Base-by-base conservation (phyloP, 352 stramenopile species). In the Blastocystis sp. region DNA sequence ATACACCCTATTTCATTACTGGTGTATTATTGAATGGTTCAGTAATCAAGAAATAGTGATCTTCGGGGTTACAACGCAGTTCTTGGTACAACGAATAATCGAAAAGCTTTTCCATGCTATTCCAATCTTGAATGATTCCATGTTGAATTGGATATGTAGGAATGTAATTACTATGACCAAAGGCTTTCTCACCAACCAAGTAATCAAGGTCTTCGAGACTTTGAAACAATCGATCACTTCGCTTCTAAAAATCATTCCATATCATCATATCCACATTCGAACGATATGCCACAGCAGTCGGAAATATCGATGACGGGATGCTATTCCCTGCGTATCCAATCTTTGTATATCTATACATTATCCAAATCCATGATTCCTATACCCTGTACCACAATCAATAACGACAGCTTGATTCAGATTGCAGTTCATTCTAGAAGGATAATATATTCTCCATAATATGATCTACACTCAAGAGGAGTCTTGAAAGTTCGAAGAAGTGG, bases 351-450 rank as follows among this genome's bases (percentile, higher is more conserved):
- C 93, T 95, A 88, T n/a, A 1, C 57, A 46, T 24, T 51, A 37
- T 74, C 37, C 32, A 2, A 73, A 52, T n/a, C 21, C 65, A 0
- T 52, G 51, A 9, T 51, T 21, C 58, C 81, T 92, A 88, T 88
- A 97, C 91, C 94, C 94, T 7, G 94, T 97, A 88, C 94, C 94
- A 93, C 97, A 97, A 90, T 97, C 94, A 89, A 97, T 97, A 46
- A 97, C 94, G 16, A 75, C 29, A 5, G 39, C 4, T 75, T 75
- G 63, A 75, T 75, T 75, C 19, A 29, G 21, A 75, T 54, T 75
- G 7, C 37, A 19, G 37, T 7, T 54, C 63, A 75, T 75, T 29
- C 63, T 75, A 75, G 7, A 19, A 12, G 3, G 16, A 39, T 43
- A 69, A 29, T 14, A 21, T 39, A 11, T 5, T 32, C 14, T 9